A percentile compares a stretch with the other conserved stretches of the same genome.
Conservation (phyloP, 257 asterid species). For the Anisodus acutangulus region DNA sequence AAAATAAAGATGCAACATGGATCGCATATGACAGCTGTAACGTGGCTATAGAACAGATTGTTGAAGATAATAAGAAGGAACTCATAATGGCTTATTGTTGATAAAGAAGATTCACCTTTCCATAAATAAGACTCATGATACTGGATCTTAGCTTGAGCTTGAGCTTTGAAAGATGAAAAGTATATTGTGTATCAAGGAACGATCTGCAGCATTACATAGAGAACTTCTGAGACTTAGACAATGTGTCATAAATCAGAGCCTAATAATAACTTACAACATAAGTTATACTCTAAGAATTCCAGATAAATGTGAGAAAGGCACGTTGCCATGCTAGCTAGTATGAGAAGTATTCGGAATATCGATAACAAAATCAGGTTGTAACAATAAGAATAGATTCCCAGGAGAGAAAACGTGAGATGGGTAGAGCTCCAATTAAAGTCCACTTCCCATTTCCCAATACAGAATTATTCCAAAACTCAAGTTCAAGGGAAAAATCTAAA, state of each 20-base stretch:
- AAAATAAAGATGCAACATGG: neutral
- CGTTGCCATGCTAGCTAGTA: neutral
- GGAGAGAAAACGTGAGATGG: constrained; percentile 14
- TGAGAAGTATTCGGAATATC: neutral
- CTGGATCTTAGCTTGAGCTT: constrained; percentile 89
- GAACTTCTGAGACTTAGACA: neutral
- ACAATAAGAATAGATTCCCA: neutral
- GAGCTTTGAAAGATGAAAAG: constrained; percentile 78
- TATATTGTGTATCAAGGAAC: constrained; percentile 88
- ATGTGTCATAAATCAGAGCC: constrained; percentile 12
- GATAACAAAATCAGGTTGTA: constrained; percentile 8
- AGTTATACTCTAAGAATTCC: neutral
- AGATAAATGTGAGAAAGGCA: neutral
- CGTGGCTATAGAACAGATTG: neutral
- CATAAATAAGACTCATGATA: constrained; percentile 80
- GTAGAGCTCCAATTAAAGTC: neutral
- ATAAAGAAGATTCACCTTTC: constrained; percentile 59
- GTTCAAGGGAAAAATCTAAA: neutral
- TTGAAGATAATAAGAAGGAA: constrained; percentile 1
- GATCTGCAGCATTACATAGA: constrained; percentile 65
- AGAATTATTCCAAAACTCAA: constrained; percentile 8
- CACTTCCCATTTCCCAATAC: constrained; percentile 7
- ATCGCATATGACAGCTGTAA: neutral
- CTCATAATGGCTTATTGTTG: neutral
- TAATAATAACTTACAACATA: neutral